Conservation (phyloP, 371 early-diverging fungal genomes). For the Mucor racemosus region DNA sequence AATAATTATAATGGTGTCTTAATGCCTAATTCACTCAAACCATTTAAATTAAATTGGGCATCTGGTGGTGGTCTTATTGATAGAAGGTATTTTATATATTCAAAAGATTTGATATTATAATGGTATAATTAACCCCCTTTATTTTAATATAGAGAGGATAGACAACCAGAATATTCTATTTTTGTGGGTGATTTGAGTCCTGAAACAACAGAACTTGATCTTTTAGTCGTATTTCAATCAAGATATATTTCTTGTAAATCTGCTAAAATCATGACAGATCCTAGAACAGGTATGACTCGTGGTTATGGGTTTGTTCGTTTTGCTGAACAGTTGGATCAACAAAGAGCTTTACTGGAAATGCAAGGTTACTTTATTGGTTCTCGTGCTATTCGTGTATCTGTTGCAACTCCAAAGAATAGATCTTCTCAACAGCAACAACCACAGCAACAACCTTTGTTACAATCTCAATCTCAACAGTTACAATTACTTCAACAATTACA, state of each 20-base stretch:
- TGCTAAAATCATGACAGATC: conserved; percentile 82
- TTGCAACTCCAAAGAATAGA: conserved; percentile 79
- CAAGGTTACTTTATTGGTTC: conserved; percentile 67
- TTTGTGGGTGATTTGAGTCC: conserved; percentile 83
- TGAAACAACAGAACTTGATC: conserved; percentile 67
- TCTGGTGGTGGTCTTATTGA: conserved; percentile 64
- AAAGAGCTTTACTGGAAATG: conserved; percentile 77
- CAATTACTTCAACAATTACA: conserved; percentile 16
- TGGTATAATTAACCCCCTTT: neutral
- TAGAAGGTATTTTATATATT: conserved; percentile 28
- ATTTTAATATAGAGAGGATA: conserved; percentile 33
- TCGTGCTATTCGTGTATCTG: conserved; percentile 81
- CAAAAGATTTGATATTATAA: neutral
- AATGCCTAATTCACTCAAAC: conserved; percentile 76
- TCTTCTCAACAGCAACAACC: neutral
- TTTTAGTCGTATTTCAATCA: conserved; percentile 57
- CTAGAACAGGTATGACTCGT: conserved; percentile 68
- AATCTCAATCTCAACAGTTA: conserved; percentile 1
- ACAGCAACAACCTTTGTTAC: conserved; percentile 24
- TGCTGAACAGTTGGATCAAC: conserved; percentile 66
- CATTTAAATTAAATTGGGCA: conserved; percentile 91
- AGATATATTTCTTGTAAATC: conserved; percentile 70
- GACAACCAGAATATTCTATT: conserved; percentile 71
- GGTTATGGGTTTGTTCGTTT: conserved; percentile 87
- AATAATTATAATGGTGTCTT: conserved; percentile 67